phyloP scores from a whole-genome alignment of 1,284 basidiomycete genomes.

The Ustilago esculenta region DNA sequence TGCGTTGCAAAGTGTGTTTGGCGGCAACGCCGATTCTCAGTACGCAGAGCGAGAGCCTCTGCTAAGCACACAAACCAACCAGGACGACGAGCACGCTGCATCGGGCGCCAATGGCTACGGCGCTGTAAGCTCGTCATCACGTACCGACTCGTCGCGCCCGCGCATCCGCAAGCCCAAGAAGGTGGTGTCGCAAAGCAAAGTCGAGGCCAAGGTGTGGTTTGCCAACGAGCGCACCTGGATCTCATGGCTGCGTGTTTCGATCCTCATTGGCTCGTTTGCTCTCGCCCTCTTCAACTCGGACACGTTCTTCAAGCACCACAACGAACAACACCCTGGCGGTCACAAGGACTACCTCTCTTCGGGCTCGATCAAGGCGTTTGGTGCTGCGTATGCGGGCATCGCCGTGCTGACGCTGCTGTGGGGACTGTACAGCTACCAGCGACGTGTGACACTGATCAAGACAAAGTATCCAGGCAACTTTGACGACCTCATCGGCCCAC shows the following conservation, averaged over 20 bases:
- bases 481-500: conserved; percentile 66
- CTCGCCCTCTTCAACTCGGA: conserved; percentile 89
- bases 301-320: conserved; percentile 59
- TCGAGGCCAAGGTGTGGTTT: conserved; percentile 67
- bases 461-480: conserved; percentile 90
- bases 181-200: conserved; percentile 59
- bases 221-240: conserved; percentile 76
- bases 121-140: conserved; percentile 27
- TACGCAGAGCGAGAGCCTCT: conserved; percentile 55
- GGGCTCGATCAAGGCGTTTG: conserved; percentile 77
- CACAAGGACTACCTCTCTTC: conserved; percentile 35
- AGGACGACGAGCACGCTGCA: conserved; percentile 1
- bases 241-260: conserved; percentile 85
- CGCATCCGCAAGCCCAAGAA: conserved; percentile 70
- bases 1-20: conserved; percentile 54
- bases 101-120: conserved; percentile 30
- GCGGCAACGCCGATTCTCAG: conserved; percentile 31
- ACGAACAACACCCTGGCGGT: conserved; percentile 25
- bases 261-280: conserved; percentile 85
- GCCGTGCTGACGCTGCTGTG: conserved; percentile 72
- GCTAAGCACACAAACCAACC: conserved; percentile 17
- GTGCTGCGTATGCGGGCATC: conserved; percentile 83
- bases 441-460: conserved; percentile 88
- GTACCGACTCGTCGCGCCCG: conserved; percentile 10
- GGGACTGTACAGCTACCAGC: conserved; percentile 86